A percentile compares a stretch with the other conserved stretches of the same genome.
Conservation (phyloP, 2,329 filamentous ascomycete species). For the Gremmenia infestans region DNA sequence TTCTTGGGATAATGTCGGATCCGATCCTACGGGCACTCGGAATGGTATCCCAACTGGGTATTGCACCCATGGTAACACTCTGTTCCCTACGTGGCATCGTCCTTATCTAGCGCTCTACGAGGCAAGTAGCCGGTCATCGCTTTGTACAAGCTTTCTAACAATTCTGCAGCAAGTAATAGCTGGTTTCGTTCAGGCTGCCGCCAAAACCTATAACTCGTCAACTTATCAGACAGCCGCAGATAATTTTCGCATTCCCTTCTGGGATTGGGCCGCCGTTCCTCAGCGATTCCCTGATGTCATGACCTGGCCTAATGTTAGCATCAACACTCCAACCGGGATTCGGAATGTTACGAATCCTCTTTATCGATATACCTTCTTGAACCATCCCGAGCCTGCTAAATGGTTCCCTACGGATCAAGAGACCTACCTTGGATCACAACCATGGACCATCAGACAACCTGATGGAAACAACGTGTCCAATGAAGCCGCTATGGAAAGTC, state of each 20-base stretch:
- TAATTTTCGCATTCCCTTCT: conserved; percentile 40
- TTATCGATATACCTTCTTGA: conserved; percentile 44
- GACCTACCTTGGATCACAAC: neutral
- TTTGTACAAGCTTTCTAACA: neutral
- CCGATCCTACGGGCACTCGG: neutral
- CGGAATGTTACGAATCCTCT: conserved; percentile 43
- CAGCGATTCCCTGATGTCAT: conserved; percentile 37
- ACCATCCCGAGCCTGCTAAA: conserved; percentile 28
- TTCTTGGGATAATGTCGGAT: conserved; percentile 8
- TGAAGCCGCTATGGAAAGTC: neutral
- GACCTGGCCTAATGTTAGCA: conserved; percentile 25
- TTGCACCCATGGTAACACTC: conserved; percentile 66
- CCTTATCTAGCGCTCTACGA: conserved; percentile 49
- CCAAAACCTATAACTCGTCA: conserved; percentile 22
- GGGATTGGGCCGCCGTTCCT: conserved; percentile 41
- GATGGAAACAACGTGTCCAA: neutral
- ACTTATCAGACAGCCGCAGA: conserved; percentile 38
- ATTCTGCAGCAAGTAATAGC: conserved; percentile 44
- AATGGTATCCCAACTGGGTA: conserved; percentile 38
- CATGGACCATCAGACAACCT: conserved; percentile 1
- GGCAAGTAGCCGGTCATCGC: conserved; percentile 30
- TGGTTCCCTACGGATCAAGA: conserved; percentile 26
- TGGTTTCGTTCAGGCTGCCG: conserved; percentile 40
- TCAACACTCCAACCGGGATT: conserved; percentile 20
- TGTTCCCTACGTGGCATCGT: conserved; percentile 50